Base-by-base conservation (phyloP, 306 rosid species). In the Lablab purpureus region DNA sequence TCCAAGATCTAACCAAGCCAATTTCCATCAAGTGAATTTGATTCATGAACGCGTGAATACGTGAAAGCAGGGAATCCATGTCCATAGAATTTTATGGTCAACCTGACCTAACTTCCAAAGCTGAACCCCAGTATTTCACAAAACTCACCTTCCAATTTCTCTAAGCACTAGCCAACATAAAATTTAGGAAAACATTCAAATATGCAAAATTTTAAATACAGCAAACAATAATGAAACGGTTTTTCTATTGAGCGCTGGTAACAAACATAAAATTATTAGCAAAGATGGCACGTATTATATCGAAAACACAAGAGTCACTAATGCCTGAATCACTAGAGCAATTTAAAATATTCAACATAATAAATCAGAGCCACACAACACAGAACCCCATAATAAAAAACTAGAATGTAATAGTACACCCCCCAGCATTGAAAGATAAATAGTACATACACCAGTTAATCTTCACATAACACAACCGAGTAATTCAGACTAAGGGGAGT, bases 51-150 rank as follows among this genome's bases (percentile, higher is more conserved):
- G 37, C 18, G 10, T 25, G 66, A 59, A 59, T 27, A 10, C n/a
- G 34, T 30, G 34, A 30, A 30, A 0, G 34, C 2, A 27, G 10
- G 65, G 19, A 28, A 59, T 59, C 22, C 40, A 30, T 62, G 32
- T 62, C 21, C 12, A 25, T 22, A 51, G 50, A 10, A 43, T 19
- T 56, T 43, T 74, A 55, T 43, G 45, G 32, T 21, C 14, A 59
- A 30, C 9, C 1, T 12, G 36, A 22, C 37, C 36, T 4, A 49
- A 76, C 50, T 63, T 34, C 41, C 64, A 49, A 21, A 51, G 30
- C 50, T 55, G 23, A 68, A 67, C 18, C 76, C 46, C 59, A 30
- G 59, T 14, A 46, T 60, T 74, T 30, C 21, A 69, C 37, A 59
- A 2, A 58, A 46, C 71, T 19, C 32, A 47, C 8, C 60, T 30